Evolutionary conservation across 805 yeast genomes (phyloP), one percentile per base, ranked within the genome.

Genomic region (Candida pini): DNA sequence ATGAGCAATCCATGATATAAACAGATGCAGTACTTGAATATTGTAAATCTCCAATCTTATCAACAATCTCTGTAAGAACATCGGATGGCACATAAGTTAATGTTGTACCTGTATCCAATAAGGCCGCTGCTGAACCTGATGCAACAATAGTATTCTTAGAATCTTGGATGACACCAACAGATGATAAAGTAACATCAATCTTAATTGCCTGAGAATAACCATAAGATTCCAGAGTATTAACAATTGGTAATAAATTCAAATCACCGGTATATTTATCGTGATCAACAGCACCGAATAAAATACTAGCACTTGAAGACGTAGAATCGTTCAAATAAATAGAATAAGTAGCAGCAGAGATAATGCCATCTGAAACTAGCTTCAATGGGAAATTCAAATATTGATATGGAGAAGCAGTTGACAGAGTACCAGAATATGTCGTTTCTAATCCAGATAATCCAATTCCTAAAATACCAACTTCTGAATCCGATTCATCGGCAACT

Each of bases 251-350:
- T 1, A 74, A 58, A 21, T 64, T 54, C 24, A 79, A 53, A 20
- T 53, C 42, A 12, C 87, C 88, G 0, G 57, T 35, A 53, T 73
- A 79, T 56, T 80, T 81, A 25, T 73, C 67, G 39, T 69, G 72
- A 49, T 82, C 90, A 18, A 78, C 69, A 20, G 80, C 92, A 31
- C 92, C 90, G 62, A 83, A 83, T 31, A 82, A 54, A 15, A 82
- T 63, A n/a, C 67, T 57, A 5, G 87, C 89, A 2, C 62, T 40
- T 4, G 48, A 30, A 0, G 73, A 60, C 23, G 58, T 56, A 15
- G 52, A 45, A 3, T 60, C 57, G 45, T 77, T 71, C 54, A 84
- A 64, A 48, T 64, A 81, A 36, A 84, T 61, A 0, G 90, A 81
- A 53, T 80, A 84, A 1, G 73, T 73, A 26, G 66, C 64, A 32